phyloP scores from a whole-genome alignment of 306 rosid genomes.

The Cicer bijugum region DNA sequence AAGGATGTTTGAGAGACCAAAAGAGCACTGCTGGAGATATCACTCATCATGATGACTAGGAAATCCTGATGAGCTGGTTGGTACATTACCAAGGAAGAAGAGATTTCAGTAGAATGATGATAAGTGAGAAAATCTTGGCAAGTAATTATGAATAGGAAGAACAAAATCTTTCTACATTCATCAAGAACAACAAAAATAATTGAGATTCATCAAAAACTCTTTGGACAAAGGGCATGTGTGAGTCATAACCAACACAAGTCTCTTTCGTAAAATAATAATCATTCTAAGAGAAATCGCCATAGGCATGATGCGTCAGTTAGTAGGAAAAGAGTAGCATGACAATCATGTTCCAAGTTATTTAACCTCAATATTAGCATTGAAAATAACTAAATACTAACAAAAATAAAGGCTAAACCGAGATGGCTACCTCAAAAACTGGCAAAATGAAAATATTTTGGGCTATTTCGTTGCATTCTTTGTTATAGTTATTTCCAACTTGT shows the following conservation, averaged over 20 bases:
- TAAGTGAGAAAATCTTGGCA: background rate
- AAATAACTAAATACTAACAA: background rate
- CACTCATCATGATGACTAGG: background rate
- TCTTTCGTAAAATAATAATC: background rate
- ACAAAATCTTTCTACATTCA: background rate
- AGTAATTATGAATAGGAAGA: background rate
- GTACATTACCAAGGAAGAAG: conserved; percentile 16
- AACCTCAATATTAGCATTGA: background rate
- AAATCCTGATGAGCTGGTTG: conserved; percentile 19
- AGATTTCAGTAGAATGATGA: background rate
- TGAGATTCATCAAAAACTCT: background rate
- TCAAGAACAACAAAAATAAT: background rate
- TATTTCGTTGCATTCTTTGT: background rate
- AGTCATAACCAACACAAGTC: conserved; percentile 16
- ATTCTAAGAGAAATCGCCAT: conserved; percentile 5
- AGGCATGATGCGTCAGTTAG: background rate
- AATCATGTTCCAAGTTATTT: background rate
- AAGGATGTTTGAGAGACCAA: conserved; percentile 16
- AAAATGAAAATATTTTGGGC: background rate
- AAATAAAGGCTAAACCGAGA: conserved; percentile 4
- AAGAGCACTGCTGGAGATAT: background rate
- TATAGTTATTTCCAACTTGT: background rate
- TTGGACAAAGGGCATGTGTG: conserved; percentile 4
- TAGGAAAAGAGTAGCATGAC: background rate
- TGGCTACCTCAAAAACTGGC: background rate